A percentile compares a stretch with the other conserved stretches of the same genome.
These are phyloP conservation scores for Boletus barrowsii DNA, from an alignment of 768 basidiomycete genomes.

Conservation along the genomic window DNA sequence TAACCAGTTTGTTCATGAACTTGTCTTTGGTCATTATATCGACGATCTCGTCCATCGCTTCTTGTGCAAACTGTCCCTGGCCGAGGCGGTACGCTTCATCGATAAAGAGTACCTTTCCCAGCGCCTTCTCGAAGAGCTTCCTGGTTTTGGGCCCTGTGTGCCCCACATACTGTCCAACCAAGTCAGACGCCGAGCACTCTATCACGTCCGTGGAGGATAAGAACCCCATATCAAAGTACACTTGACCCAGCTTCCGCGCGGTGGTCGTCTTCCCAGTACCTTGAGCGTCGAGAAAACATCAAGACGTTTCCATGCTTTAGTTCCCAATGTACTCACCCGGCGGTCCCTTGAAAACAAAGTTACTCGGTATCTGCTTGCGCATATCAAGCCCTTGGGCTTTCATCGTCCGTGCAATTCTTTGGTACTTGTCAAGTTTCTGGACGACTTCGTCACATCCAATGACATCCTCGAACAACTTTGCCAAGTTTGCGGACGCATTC, in stretches of 20 bases:
- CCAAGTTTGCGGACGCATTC: slow-evolving; percentile 49
- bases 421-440: slow-evolving; percentile 47
- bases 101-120: slow-evolving; percentile 66
- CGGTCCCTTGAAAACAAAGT: slow-evolving; percentile 70
- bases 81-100: slow-evolving; percentile 69
- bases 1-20: slow-evolving; percentile 57
- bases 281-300: slow-evolving; percentile 17
- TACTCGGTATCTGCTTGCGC: slow-evolving; percentile 54
- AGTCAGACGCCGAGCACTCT: slow-evolving; percentile 68
- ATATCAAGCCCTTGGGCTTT: slow-evolving; percentile 42
- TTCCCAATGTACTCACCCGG: slow-evolving; percentile 43
- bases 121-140: slow-evolving; percentile 58
- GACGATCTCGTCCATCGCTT: slow-evolving; percentile 72
- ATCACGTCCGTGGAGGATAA: slow-evolving; percentile 49
- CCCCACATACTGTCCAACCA: slow-evolving; percentile 68
- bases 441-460: slow-evolving; percentile 58
- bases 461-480: slow-evolving; percentile 58
- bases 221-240: slow-evolving; percentile 64
- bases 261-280: slow-evolving; percentile 66
- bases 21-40: slow-evolving; percentile 55
- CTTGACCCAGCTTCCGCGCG: slow-evolving; percentile 59
- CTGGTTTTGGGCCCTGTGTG: slow-evolving; percentile 69
- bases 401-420: slow-evolving; percentile 44
- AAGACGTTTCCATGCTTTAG: background rate
- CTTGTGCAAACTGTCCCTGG: slow-evolving; percentile 62